Conservation (phyloP, 1,284 basidiomycete genomes). For the Hypsizygus ulmarius region DNA sequence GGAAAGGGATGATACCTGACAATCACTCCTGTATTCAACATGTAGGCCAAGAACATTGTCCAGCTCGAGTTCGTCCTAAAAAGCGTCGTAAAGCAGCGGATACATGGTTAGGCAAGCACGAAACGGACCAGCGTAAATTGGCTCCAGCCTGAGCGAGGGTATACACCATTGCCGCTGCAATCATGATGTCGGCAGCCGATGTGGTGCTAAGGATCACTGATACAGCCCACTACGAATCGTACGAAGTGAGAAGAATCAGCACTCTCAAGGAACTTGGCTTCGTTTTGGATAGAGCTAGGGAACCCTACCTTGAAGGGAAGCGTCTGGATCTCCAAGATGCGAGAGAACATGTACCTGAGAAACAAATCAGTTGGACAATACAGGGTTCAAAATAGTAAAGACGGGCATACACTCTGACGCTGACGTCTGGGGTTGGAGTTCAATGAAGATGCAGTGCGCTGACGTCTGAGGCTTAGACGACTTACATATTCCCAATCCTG, state of each 20-base stretch:
- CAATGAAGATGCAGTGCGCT: no score
- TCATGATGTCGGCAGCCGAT: not conserved
- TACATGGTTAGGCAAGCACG: not conserved
- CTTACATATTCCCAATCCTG: no score
- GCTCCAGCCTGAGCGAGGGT: not conserved
- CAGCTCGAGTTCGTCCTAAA: slow-evolving; percentile 2
- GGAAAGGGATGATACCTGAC: not conserved
- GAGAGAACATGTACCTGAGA: no score
- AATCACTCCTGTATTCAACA: slow-evolving; percentile 2
- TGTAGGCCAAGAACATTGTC: slow-evolving; percentile 3
- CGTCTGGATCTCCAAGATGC: no score
- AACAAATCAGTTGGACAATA: no score
- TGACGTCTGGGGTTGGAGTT: no score
- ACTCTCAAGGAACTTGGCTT: not conserved
- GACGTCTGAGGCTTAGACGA: no score
- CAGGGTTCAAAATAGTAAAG: no score
- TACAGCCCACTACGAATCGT: not conserved
- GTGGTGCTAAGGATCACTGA: not conserved
- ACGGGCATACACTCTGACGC: no score
- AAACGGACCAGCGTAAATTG: slow-evolving; percentile 1
- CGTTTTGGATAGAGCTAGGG: no score
- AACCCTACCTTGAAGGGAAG: no score
- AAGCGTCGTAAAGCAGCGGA: not conserved
- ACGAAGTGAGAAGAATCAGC: not conserved
- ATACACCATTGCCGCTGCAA: not conserved